Evolutionary conservation across 495 filamentous ascomycete species (phyloP).

Genomic region (Chaetomium tenue): DNA sequence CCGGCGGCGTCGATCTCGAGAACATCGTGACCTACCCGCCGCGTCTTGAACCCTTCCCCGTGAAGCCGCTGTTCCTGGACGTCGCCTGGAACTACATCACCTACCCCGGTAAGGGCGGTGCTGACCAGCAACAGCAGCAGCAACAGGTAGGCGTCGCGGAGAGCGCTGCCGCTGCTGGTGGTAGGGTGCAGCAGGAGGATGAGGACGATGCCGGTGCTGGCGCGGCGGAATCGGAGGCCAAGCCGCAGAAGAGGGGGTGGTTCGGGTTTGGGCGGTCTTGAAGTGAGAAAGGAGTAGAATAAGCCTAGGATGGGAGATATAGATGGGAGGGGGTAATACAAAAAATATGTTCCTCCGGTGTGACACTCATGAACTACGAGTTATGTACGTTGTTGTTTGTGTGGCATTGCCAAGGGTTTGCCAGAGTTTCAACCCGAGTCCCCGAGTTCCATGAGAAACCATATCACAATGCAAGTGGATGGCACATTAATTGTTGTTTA

Average conservation of each 20-base stretch:
- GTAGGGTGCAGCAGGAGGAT: slow-evolving; percentile 5
- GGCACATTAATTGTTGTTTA: no score
- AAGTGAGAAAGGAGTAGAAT: not conserved
- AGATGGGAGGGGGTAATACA: not conserved
- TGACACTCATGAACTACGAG: not conserved
- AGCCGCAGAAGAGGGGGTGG: slow-evolving; percentile 73
- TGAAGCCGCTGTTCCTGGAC: slow-evolving; percentile 95
- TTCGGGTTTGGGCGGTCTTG: slow-evolving; percentile 77
- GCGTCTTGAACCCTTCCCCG: slow-evolving; percentile 74
- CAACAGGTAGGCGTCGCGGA: no score
- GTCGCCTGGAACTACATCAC: slow-evolving; percentile 98
- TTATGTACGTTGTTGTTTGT: no score
- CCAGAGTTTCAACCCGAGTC: no score
- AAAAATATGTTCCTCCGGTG: not conserved
- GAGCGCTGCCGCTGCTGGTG: slow-evolving; percentile 12
- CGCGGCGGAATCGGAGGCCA: slow-evolving; percentile 39
- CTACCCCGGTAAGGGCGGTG: slow-evolving; percentile 65
- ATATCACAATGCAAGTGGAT: no score
- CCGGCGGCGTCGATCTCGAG: slow-evolving; percentile 62
- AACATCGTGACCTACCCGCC: slow-evolving; percentile 88
- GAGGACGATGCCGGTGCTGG: not conserved
- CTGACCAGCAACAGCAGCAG: not conserved
- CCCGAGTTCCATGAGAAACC: no score
- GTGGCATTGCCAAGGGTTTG: no score
- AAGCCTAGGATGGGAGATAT: not conserved